Evolutionary conservation across 2,329 filamentous ascomycete species (phyloP).

Genomic region (Colletotrichum sublineola): DNA sequence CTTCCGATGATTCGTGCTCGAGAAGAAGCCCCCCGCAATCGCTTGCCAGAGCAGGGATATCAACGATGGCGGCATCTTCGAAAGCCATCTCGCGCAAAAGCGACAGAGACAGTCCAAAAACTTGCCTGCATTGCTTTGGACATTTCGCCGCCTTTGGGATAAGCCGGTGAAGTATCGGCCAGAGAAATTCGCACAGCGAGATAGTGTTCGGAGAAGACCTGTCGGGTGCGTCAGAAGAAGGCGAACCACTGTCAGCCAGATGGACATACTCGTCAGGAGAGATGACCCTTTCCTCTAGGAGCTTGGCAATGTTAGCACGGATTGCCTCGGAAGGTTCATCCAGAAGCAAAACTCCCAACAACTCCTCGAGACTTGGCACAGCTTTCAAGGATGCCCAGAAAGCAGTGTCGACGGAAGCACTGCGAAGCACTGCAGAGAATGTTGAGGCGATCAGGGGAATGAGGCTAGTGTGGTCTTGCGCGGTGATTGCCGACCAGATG

Average conservation of each 20-base stretch:
- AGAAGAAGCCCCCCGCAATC: slow-evolving; percentile 54
- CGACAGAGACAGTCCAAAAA: slow-evolving; percentile 57
- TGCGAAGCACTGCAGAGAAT: slow-evolving; percentile 57
- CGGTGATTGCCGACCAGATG: slow-evolving; percentile 43
- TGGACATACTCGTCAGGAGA: slow-evolving; percentile 35
- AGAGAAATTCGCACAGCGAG: slow-evolving; percentile 61
- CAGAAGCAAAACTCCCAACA: slow-evolving; percentile 55
- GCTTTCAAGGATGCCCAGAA: slow-evolving; percentile 57
- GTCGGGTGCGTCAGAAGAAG: slow-evolving; percentile 38
- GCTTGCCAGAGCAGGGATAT: slow-evolving; percentile 45
- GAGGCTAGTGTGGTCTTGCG: slow-evolving; percentile 26
- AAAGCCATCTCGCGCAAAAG: slow-evolving; percentile 55
- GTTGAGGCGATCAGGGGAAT: slow-evolving; percentile 48
- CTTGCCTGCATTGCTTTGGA: slow-evolving; percentile 58
- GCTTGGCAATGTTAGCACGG: slow-evolving; percentile 52
- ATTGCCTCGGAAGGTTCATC: slow-evolving; percentile 52
- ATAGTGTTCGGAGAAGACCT: slow-evolving; percentile 49
- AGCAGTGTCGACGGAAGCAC: slow-evolving; percentile 52
- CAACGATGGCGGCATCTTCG: slow-evolving; percentile 37
- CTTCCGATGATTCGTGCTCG: slow-evolving; percentile 57
- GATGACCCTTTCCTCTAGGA: slow-evolving; percentile 50
- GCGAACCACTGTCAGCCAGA: slow-evolving; percentile 34
- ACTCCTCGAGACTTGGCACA: slow-evolving; percentile 45
- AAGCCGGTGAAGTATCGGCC: slow-evolving; percentile 58
- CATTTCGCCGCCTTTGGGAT: slow-evolving; percentile 52